Conservation (phyloP, 1,284 basidiomycete species). For the Rugosomyces carneus region DNA sequence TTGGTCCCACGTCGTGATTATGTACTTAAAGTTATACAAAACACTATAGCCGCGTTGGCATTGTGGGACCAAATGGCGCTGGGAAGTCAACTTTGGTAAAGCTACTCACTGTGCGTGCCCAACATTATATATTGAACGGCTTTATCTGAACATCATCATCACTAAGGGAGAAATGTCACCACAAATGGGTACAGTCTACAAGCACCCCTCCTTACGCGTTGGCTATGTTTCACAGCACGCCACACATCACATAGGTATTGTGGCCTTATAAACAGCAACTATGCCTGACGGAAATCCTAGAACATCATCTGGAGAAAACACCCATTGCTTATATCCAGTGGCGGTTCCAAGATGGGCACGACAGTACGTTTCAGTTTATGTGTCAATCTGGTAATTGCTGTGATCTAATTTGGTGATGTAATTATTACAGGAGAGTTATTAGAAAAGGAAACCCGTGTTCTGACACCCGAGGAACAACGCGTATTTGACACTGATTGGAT, state of each 20-base stretch:
- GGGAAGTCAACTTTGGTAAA: constrained; percentile 98
- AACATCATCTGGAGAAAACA: constrained; percentile 91
- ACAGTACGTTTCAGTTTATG: constrained; percentile 54
- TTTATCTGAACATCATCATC: neutral
- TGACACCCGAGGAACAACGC: constrained; percentile 85
- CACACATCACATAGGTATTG: constrained; percentile 83
- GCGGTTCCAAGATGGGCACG: constrained; percentile 99
- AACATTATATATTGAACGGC: neutral
- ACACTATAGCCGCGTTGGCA: constrained; percentile 69
- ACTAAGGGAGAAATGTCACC: constrained; percentile 86
- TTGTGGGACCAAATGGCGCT: constrained; percentile 89
- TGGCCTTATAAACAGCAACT: neutral
- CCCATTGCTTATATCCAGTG: constrained; percentile 96
- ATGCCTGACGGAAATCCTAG: constrained; percentile 31
- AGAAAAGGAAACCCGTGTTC: constrained; percentile 86
- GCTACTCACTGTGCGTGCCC: constrained; percentile 69
- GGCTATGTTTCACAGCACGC: constrained; percentile 99
- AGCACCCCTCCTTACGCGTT: constrained; percentile 92
- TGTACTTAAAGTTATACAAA: neutral
- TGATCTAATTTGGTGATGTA: constrained; percentile 10
- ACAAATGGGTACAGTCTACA: constrained; percentile 91
- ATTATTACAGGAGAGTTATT: constrained; percentile 66
- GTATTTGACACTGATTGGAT: constrained; percentile 86
- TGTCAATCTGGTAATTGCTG: neutral
- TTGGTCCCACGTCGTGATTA: constrained; percentile 19